Base-by-base conservation (phyloP, 2,329 filamentous ascomycete genomes). In the Xylariales sp. region DNA sequence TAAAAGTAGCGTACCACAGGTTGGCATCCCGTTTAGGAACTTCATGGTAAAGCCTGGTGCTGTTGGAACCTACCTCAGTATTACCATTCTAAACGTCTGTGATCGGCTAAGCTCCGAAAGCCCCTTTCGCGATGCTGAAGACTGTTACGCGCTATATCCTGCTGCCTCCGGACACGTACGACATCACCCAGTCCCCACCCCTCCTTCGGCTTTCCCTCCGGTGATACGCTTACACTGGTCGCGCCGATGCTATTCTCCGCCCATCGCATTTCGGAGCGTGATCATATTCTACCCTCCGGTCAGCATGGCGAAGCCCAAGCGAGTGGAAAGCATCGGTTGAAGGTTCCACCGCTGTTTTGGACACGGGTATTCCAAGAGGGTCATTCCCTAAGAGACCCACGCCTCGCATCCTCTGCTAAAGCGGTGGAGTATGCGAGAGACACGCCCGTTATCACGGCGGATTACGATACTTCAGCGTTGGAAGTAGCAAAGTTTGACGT, bases 241-340 rank as follows among this genome's bases (percentile, higher is more conserved):
- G 76, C 72, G 0, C 72, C 76, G 0, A 72, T 73, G 8, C 62
- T 73, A 30, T 57, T 77, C 1, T 72, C 85, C 9, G 78, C 79
- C 70, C 77, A 85, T 39, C 67, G 83, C 86, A 12, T 85, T 81
- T 67, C 81, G 80, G 50, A 84, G 84, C 6, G 80, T 85, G 67
- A 83, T 86, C 63, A 76, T 80, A 53, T 83, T 82, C 77, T 88
- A 80, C 36, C 76, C 82, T 0, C 75, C 78, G 0, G 75, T 75
- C 2, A 77, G 82, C 54, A 66, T 82, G 23, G 71, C 68, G 1
- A 72, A 75, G 7, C 23, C 23, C 23, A 0, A 73, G 74, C 12
- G 43, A 66, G 0, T 81, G 79, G 56, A 67, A 48, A 0, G 72
- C 80, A 0, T 75, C 78, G 0, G 67, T 69, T 14, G 46, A 69